Evolutionary conservation across 192 early-diverging fungal genomes (phyloP).

Genomic region (Gigaspora rosea): DNA sequence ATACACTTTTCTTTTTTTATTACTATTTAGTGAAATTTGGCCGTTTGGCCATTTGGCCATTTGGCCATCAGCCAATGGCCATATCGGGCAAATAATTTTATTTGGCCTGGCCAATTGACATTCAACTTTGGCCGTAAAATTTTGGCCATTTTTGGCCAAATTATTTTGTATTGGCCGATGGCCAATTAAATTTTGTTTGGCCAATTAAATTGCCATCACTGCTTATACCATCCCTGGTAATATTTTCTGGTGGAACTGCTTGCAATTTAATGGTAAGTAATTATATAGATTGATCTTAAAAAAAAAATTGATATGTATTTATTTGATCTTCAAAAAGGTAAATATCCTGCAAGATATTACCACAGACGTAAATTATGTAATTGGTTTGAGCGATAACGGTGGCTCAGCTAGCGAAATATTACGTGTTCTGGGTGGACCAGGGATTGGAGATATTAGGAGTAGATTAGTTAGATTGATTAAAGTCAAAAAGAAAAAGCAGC

Average conservation of each 20-base stretch:
- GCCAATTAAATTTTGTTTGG: no score
- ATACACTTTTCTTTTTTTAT: no score
- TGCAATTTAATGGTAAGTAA: constrained; percentile 63
- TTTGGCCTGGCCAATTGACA: no score
- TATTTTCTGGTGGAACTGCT: constrained; percentile 81
- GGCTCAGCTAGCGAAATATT: constrained; percentile 67
- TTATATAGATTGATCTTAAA: no score
- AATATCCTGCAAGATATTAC: constrained; percentile 54
- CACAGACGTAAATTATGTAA: constrained; percentile 63
- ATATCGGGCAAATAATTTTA: no score
- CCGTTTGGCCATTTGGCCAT: no score
- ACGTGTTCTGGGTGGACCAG: constrained; percentile 73
- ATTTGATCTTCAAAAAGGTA: background rate
- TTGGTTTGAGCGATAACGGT: constrained; percentile 78
- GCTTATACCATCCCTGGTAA: constrained; percentile 52
- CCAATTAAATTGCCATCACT: no score
- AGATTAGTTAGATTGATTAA: constrained; percentile 67
- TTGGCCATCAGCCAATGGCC: no score
- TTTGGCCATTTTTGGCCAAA: no score
- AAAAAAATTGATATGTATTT: background rate
- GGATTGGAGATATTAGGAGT: constrained; percentile 74
- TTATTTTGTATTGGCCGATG: no score
- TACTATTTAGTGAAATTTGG: no score
- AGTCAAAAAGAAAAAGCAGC: constrained; percentile 59
- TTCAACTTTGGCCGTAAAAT: no score